Percentiles rank a stretch among this genome's conserved stretches.
phyloP scores from a whole-genome alignment of 1,284 basidiomycete genomes.

The Moesziomyces antarcticus region DNA sequence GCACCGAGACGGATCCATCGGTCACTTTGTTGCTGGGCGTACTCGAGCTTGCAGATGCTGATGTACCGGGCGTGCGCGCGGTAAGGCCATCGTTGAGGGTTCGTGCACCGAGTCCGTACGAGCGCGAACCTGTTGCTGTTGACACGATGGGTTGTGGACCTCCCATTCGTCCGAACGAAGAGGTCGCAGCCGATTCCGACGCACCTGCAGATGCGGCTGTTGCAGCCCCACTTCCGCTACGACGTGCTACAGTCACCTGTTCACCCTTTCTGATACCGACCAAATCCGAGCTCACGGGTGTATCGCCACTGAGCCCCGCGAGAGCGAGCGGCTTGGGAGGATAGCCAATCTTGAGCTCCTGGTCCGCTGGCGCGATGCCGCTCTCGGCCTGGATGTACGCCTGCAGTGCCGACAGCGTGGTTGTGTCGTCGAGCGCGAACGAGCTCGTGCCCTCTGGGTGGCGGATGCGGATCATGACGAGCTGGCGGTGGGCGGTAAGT shows the following conservation, averaged over 20 bases:
- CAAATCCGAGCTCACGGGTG: constrained; percentile 4
- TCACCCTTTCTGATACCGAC: constrained; percentile 35
- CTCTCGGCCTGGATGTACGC: constrained; percentile 17
- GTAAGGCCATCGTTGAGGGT: constrained; percentile 24
- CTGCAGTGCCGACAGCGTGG: constrained; percentile 24
- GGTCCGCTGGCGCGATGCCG: constrained; percentile 23
- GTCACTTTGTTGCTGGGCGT: constrained; percentile 8
- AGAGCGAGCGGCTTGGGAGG: constrained; percentile 32
- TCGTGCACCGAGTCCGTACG: constrained; percentile 20
- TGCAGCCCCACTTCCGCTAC: constrained; percentile 1
- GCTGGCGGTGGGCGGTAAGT: background rate
- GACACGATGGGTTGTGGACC: constrained; percentile 23
- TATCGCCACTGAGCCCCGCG: background rate
- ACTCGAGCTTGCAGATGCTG: background rate
- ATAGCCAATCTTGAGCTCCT: constrained; percentile 49
- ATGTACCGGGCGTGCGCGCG: constrained; percentile 6
- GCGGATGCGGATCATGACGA: constrained; percentile 36
- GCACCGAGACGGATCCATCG: constrained; percentile 20
- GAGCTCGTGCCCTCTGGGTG: constrained; percentile 46
- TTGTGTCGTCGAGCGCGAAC: constrained; percentile 20
- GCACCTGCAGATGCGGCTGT: background rate
- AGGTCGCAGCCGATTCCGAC: background rate
- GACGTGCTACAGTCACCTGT: constrained; percentile 39
- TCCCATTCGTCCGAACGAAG: constrained; percentile 19
- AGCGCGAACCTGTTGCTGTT: constrained; percentile 18